Conservation (phyloP, 371 early-diverging fungal species). For the Encephalitozoon romaleae region DNA sequence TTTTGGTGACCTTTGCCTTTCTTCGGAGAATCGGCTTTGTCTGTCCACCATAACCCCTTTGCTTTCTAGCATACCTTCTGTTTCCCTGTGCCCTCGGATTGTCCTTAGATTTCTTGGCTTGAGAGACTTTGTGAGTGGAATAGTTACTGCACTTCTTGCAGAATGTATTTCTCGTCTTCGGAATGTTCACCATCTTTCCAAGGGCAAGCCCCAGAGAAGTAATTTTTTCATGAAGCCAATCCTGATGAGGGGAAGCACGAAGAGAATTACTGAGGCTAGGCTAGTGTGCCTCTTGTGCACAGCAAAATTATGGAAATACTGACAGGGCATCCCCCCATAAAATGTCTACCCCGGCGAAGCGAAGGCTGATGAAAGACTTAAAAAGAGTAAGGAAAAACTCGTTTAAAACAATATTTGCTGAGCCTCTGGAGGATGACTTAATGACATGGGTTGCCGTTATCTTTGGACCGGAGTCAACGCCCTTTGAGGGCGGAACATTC, state of each 20-base stretch:
- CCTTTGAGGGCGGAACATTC: slow-evolving; percentile 97
- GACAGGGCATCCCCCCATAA: background rate
- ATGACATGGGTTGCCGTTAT: slow-evolving; percentile 91
- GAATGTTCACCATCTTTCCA: slow-evolving; percentile 73
- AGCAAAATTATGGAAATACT: background rate
- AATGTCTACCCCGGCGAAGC: slow-evolving; percentile 66
- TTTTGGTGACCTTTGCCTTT: slow-evolving; percentile 74
- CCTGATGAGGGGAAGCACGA: background rate
- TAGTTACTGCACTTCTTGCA: slow-evolving; percentile 94
- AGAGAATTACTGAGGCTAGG: background rate
- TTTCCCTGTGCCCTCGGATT: slow-evolving; percentile 87
- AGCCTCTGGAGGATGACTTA: slow-evolving; percentile 56
- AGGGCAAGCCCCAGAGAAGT: background rate
- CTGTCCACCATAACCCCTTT: slow-evolving; percentile 89
- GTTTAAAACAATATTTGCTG: slow-evolving; percentile 59
- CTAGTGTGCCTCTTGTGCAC: background rate
- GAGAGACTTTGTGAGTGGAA: slow-evolving; percentile 92
- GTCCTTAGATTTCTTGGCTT: slow-evolving; percentile 96
- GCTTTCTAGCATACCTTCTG: slow-evolving; percentile 72
- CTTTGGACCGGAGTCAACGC: slow-evolving; percentile 89
- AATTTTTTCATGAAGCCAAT: background rate
- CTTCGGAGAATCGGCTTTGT: slow-evolving; percentile 83
- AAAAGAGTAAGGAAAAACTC: slow-evolving; percentile 84
- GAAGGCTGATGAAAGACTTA: slow-evolving; percentile 72
- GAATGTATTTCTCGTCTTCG: slow-evolving; percentile 87